phyloP scores from a whole-genome alignment of 148 eudicot species.

The Silene latifolia region DNA sequence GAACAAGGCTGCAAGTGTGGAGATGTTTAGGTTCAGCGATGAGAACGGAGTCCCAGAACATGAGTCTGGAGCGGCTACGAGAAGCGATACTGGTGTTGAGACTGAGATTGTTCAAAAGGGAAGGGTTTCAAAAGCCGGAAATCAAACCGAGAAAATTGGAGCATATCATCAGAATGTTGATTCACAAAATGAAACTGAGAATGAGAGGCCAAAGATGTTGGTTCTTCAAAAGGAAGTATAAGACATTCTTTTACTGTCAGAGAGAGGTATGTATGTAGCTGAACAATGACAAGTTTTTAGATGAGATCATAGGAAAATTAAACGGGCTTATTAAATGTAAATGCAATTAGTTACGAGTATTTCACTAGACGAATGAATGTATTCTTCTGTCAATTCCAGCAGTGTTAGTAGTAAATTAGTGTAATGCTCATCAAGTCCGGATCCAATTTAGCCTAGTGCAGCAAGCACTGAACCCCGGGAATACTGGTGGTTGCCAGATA shows the following conservation, averaged over 20 bases:
- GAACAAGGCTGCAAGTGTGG: not conserved
- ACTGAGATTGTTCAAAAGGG: too few relatives aligned
- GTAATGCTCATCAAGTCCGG: too few relatives aligned
- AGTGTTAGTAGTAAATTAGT: too few relatives aligned
- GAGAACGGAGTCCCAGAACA: constrained; percentile 22
- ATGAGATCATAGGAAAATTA: not conserved
- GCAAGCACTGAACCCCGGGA: too few relatives aligned
- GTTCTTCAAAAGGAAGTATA: not conserved
- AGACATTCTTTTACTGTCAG: not conserved
- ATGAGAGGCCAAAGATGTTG: not conserved
- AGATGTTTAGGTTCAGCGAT: constrained; percentile 21
- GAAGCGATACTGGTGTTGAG: too few relatives aligned
- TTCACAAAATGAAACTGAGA: not conserved
- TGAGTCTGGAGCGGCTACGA: constrained; percentile 12
- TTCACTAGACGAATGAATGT: not conserved
- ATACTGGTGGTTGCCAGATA: too few relatives aligned
- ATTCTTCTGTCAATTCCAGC: too few relatives aligned
- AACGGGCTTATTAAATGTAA: not conserved
- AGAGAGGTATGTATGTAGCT: too few relatives aligned
- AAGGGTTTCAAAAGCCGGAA: not conserved
- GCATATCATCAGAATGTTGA: not conserved
- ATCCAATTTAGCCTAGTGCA: too few relatives aligned
- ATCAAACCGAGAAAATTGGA: not conserved
- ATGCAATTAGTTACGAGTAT: not conserved
- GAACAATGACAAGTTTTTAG: not conserved